A percentile compares a stretch with the other conserved stretches of the same genome.
Evolutionary conservation across 148 eudicot species (phyloP).

Genomic region (Limonium bicolor): DNA sequence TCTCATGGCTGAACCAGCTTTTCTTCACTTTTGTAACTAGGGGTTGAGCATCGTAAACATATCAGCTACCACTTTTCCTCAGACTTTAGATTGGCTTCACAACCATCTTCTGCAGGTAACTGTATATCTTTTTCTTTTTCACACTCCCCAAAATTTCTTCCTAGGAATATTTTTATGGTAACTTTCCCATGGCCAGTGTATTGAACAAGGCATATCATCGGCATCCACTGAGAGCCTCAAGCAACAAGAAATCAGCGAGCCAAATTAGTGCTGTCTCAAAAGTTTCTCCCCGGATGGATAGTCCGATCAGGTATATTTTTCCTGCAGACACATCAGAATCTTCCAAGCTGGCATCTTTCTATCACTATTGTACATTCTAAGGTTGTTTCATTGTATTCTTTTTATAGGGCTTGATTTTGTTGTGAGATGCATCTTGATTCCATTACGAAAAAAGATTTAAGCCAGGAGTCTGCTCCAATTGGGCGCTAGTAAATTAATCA

Average conservation of each 20-base stretch:
- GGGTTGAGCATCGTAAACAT: constrained; percentile 78
- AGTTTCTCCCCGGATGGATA: too few species aligned
- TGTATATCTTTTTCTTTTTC: neutral
- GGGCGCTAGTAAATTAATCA: too few species aligned
- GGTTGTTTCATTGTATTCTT: too few species aligned
- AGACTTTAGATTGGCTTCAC: constrained; percentile 94
- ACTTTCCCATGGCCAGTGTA: constrained; percentile 32
- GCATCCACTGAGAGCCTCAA: constrained; percentile 14
- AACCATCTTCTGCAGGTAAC: constrained; percentile 82
- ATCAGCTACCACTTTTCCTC: constrained; percentile 90
- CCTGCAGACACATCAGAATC: too few species aligned
- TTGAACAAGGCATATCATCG: constrained; percentile 65
- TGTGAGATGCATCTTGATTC: too few species aligned
- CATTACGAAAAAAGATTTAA: too few species aligned
- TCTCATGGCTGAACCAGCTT: neutral
- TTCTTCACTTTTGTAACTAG: constrained; percentile 19
- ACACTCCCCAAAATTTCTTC: neutral
- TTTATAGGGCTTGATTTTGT: too few species aligned
- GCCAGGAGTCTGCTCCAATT: too few species aligned
- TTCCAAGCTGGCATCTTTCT: too few species aligned
- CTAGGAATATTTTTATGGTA: neutral
- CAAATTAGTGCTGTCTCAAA: too few species aligned
- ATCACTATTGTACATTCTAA: too few species aligned
- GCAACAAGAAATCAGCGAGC: constrained; percentile 17
- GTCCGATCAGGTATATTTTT: too few species aligned